These are phyloP conservation scores for Huiozyma naganishii DNA, from an alignment of 805 yeast species.

Conservation along the genomic window DNA sequence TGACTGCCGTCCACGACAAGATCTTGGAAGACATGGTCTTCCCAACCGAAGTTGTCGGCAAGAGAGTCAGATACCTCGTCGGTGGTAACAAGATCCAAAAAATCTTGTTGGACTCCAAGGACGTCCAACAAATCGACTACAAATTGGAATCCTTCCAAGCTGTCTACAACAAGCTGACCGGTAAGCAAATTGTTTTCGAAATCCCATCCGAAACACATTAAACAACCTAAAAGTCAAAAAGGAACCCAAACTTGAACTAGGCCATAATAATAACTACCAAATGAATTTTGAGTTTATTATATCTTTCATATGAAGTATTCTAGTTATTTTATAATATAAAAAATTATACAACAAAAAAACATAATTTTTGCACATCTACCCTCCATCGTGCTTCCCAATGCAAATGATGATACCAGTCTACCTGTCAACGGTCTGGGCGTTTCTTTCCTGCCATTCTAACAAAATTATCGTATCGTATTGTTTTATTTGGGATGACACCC, in stretches of 20 bases:
- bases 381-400: background rate
- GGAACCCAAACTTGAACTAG: background rate
- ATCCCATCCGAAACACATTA: conserved; percentile 46
- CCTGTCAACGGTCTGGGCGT: background rate
- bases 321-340: conserved; percentile 4
- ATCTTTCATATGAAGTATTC: conserved; percentile 7
- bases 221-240: conserved; percentile 3
- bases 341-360: background rate
- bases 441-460: conserved; percentile 10
- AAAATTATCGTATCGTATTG: conserved; percentile 13
- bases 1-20: conserved; percentile 97
- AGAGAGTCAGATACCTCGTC: conserved; percentile 97
- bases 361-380: background rate
- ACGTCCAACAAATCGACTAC: conserved; percentile 92
- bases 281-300: conserved; percentile 2
- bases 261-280: conserved; percentile 2
- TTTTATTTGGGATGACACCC: conserved; percentile 1
- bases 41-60: conserved; percentile 99
- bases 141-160: conserved; percentile 99
- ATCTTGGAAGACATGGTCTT: conserved; percentile 96
- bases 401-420: background rate
- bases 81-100: conserved; percentile 99
- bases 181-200: conserved; percentile 98
- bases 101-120: conserved; percentile 96
- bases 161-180: conserved; percentile 95